Evolutionary conservation across 2,329 filamentous ascomycete genomes (phyloP), one percentile per base, ranked within the genome.

Genomic region (Fusarium pseudonygamai): DNA sequence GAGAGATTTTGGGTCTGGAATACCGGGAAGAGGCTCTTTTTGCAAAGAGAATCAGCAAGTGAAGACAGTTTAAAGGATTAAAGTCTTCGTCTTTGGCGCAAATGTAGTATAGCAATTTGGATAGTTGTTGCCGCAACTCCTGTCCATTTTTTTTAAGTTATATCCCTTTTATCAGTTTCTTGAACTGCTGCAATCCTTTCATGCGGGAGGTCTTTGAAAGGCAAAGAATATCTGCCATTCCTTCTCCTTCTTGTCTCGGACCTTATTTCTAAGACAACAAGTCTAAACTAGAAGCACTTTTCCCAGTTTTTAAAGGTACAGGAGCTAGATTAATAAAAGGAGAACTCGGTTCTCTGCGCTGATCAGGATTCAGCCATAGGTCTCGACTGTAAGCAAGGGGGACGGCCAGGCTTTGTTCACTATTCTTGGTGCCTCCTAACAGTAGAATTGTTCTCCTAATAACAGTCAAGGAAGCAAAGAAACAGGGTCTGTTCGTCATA

Each of bases 11-110:
- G 11, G 3, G 9, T 7, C 13, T 22, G 2, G 4, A 30, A 11
- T 0, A 30, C 6, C 9, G 14, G 5, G 10, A 12, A 16, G 7
- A n/a, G 0, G 15, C 14, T 32, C 1, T 3, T n/a, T n/a, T 0
- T 18, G 11, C 20, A 3, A 30, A 13, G 10, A 32, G 10, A n/a
- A 13, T 12, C 7, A 3, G 5, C 4, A 18, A 49, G 3, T 6
- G 5, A 18, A 50, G 7, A 18, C 1, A 8, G 15, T 50, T 10
- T 15, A 7, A 10, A 32, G 3, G 8, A 2, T 7, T 24, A 3
- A 2, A 14, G 8, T 34, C 15, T 49, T 24, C 13, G 15, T 3
- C 14, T 12, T 18, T 9, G 6, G 6, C 11, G 6, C 2, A 14
- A 10, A n/a, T 11, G 10, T 2, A 32, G 3, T 5, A 30, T n/a